Percentiles rank a stretch among this genome's conserved stretches.
These are phyloP conservation scores for Coelastrella sp. DNA, from an alignment of 139 green algal genomes.

Conservation along the genomic window DNA sequence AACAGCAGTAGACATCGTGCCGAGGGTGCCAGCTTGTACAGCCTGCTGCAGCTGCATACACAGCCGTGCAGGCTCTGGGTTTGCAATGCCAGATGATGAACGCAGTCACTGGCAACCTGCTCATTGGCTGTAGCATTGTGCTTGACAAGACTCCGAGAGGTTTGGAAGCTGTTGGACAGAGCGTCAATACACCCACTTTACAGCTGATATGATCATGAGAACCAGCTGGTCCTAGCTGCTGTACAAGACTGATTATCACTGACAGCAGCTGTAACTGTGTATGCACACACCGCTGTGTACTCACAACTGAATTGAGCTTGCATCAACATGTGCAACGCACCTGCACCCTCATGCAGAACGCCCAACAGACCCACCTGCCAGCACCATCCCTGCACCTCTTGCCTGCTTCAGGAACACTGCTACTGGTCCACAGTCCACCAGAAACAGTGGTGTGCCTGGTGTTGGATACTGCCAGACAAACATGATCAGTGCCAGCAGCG, in stretches of 20 bases:
- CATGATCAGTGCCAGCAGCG: background rate
- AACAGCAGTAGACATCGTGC: background rate
- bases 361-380: background rate
- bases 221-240: too few species aligned
- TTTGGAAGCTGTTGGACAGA: too few species aligned
- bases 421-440: background rate
- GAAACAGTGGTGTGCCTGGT: background rate
- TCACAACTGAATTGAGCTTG: background rate
- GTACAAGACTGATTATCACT: too few species aligned
- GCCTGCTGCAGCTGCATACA: background rate
- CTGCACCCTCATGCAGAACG: background rate
- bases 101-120: background rate
- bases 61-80: background rate
- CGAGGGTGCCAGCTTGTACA: background rate
- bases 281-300: background rate
- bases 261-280: too few species aligned
- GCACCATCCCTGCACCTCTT: constrained; percentile 10
- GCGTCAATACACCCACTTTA: too few species aligned
- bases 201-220: too few species aligned
- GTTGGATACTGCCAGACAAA: constrained; percentile 34
- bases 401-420: constrained; percentile 12
- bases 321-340: background rate
- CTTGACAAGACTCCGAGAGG: too few species aligned
- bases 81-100: background rate
- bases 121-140: too few species aligned